These are phyloP conservation scores for Cutaneotrichosporon mucoides DNA, from an alignment of 1,284 basidiomycete species.

Conservation along the genomic window DNA sequence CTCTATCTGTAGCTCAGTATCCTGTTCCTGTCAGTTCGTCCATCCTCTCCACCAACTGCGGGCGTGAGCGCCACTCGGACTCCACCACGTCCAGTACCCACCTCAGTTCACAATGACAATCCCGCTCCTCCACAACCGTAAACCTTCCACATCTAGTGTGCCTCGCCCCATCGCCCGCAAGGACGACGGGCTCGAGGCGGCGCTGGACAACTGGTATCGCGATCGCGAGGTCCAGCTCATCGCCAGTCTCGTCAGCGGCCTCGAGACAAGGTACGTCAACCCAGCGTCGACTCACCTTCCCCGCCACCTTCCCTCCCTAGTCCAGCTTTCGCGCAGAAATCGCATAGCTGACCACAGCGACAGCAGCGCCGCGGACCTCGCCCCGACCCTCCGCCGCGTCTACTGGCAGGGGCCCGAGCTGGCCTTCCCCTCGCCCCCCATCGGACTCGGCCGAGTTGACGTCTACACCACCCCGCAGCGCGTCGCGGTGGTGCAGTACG, in stretches of 20 bases:
- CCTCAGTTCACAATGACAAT: too few relatives aligned
- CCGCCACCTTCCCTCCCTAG: not conserved
- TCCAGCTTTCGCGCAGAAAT: not conserved
- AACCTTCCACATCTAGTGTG: too few relatives aligned
- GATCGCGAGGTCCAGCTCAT: not conserved
- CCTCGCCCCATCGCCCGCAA: too few relatives aligned
- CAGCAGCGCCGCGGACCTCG: not conserved
- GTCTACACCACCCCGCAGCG: slow-evolving; percentile 4
- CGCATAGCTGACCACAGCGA: not conserved
- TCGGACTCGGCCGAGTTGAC: not conserved
- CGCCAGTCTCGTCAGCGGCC: not conserved
- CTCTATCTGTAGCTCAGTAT: too few relatives aligned
- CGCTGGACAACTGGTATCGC: not conserved
- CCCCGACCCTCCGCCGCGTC: not conserved
- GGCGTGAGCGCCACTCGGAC: too few relatives aligned
- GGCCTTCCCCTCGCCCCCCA: not conserved
- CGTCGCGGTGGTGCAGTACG: slow-evolving; percentile 2
- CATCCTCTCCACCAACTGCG: too few relatives aligned
- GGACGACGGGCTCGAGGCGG: too few relatives aligned
- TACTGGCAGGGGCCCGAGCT: slow-evolving; percentile 3
- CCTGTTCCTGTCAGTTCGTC: too few relatives aligned
- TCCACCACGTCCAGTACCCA: too few relatives aligned
- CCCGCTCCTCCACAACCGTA: not conserved
- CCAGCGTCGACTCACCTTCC: too few relatives aligned
- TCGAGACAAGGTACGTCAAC: not conserved